Base-by-base conservation (phyloP, 2,329 filamentous ascomycete genomes). In the Fusarium sp. region DNA sequence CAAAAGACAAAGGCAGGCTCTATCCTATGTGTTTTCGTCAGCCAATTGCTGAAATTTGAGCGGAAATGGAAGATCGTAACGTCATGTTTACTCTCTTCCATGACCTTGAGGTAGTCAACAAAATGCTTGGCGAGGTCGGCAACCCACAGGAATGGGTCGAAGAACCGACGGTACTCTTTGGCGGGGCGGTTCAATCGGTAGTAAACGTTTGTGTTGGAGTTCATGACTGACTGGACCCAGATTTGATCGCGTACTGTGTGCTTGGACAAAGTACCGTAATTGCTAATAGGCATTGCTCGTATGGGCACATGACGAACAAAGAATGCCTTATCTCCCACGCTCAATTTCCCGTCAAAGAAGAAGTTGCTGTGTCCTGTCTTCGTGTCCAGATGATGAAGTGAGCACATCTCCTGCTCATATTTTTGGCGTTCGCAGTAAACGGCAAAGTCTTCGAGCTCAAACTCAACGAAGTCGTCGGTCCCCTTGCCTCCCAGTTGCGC, bases 51-150 rank as follows among this genome's bases (percentile, higher is more conserved):
- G 68, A 96, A 96, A 0, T 82, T 73, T 0, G 62, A 60, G 11
- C 83, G 81, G 68, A 96, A 95, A 54, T 89, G 80, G 5, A 80
- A 58, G 0, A 94, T 81, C 0, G 79, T 78, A 2, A 91, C 84
- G 3, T 74, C 75, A 0, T 71, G 73, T 0, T 72, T 51, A 15
- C 68, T 66, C 11, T 77, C 70, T 5, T 77, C 71, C 62, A 82
- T 78, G 12, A 76, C 52, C 5, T 79, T 77, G 50, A 92, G 81
- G 70, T 87, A 96, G 66, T 94, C 91, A 2, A 94, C 83, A 25
- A 92, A 85, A 72, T 94, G 89, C 75, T 95, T 95, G 0, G 87
- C 84, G 1, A 96, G 81, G 55, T 91, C 85, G 0, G 89, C 90
- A 2, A 95, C 79, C 92, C 92, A 96, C 0, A 90, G 63, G 66